These are phyloP conservation scores for Suillus bovinus DNA, from an alignment of 768 basidiomycete genomes.

Conservation along the genomic window DNA sequence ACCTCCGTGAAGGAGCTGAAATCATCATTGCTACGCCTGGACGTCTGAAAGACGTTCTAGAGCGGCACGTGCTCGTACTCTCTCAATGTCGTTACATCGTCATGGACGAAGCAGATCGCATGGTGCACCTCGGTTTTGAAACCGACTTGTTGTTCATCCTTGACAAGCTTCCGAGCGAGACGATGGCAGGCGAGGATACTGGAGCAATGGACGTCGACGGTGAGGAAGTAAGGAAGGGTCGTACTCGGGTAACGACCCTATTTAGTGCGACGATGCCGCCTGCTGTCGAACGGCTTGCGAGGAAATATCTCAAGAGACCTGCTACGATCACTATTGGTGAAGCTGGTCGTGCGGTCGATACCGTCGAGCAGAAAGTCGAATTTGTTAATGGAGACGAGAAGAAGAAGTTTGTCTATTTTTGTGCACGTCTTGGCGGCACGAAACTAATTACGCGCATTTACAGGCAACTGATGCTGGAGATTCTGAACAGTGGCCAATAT, in stretches of 20 bases:
- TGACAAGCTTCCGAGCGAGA: conserved; percentile 85
- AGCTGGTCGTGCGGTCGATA: conserved; percentile 96
- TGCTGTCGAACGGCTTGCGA: conserved; percentile 91
- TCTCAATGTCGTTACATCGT: conserved; percentile 98
- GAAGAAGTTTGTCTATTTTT: conserved; percentile 73
- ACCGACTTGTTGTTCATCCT: conserved; percentile 92
- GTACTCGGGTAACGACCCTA: conserved; percentile 90
- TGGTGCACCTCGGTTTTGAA: conserved; percentile 98
- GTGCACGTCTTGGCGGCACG: conserved; percentile 8
- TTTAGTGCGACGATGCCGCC: conserved; percentile 99
- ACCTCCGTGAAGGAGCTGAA: conserved; percentile 96
- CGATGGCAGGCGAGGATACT: conserved; percentile 83
- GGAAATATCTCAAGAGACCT: conserved; percentile 91
- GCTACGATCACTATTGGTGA: conserved; percentile 98
- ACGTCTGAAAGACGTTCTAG: conserved; percentile 96
- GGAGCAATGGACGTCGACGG: conserved; percentile 78
- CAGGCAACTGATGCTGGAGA: conserved; percentile 85
- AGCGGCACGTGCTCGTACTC: conserved; percentile 92
- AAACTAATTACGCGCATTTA: conserved; percentile 11
- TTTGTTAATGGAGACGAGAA: conserved; percentile 93
- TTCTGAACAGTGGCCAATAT: conserved; percentile 84
- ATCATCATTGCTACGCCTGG: conserved; percentile 99
- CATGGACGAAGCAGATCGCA: conserved; percentile 99
- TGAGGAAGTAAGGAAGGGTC: conserved; percentile 58
- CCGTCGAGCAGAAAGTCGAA: conserved; percentile 95